Evolutionary conservation across 257 asterid genomes (phyloP).

Genomic region (Nicotiana tomentosiformis): DNA sequence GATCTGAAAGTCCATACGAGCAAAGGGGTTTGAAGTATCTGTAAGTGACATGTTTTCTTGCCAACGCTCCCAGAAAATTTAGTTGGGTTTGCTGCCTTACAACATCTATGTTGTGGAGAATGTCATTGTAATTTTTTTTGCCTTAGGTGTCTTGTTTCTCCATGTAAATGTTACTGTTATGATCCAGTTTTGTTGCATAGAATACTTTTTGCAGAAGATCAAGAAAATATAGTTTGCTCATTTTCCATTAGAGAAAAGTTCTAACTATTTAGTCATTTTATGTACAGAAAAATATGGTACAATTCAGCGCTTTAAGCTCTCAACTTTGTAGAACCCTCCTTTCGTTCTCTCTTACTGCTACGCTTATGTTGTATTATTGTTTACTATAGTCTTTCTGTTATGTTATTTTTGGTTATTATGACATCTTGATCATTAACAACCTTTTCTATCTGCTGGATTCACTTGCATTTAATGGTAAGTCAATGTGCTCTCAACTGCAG

Average conservation of each 20-base stretch:
- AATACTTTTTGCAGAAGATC: constrained; percentile 23
- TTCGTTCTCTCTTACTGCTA: not conserved
- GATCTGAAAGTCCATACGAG: constrained; percentile 48
- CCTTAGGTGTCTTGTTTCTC: constrained; percentile 33
- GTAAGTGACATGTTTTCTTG: constrained; percentile 12
- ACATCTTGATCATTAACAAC: not conserved
- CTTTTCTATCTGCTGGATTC: not conserved
- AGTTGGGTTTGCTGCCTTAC: constrained; percentile 21
- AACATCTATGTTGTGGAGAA: constrained; percentile 23
- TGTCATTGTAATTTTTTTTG: constrained; percentile 22
- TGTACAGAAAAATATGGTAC: not conserved
- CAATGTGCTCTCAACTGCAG: not conserved
- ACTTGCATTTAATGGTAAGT: not conserved
- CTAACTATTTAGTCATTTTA: not conserved
- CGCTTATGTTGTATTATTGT: not conserved
- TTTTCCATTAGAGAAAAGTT: not conserved
- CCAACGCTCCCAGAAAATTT: constrained; percentile 7
- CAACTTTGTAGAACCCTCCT: not conserved
- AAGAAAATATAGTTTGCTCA: constrained; percentile 21
- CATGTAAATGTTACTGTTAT: constrained; percentile 31
- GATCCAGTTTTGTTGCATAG: constrained; percentile 35
- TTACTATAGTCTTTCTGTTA: not conserved
- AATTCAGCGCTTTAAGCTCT: not conserved
- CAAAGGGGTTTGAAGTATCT: constrained; percentile 31
- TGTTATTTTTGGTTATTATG: not conserved